These are phyloP conservation scores for Stachybotrys echinatus DNA, from an alignment of 2,329 filamentous ascomycete genomes.

Conservation along the genomic window DNA sequence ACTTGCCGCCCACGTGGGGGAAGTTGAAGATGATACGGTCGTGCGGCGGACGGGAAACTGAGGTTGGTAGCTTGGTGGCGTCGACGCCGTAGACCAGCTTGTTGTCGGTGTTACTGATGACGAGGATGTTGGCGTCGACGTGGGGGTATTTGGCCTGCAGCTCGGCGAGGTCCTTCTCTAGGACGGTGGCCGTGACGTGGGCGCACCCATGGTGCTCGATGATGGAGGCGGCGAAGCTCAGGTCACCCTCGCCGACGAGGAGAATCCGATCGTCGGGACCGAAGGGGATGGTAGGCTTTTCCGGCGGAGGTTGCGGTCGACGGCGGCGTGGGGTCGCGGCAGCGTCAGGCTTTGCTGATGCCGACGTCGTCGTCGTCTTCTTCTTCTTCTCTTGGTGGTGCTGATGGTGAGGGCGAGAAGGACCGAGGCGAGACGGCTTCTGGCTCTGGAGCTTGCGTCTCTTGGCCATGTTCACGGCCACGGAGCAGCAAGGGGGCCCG, in stretches of 20 bases:
- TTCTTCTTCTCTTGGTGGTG: slow-evolving; percentile 2
- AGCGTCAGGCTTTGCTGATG: not conserved
- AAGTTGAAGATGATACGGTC: slow-evolving; percentile 93
- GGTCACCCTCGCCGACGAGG: slow-evolving; percentile 74
- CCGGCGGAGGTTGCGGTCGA: slow-evolving; percentile 16
- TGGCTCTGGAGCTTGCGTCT: slow-evolving; percentile 36
- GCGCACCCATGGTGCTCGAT: slow-evolving; percentile 60
- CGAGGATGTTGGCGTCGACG: slow-evolving; percentile 51
- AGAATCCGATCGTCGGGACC: slow-evolving; percentile 61
- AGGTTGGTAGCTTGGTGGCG: slow-evolving; percentile 54
- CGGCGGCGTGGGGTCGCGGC: slow-evolving; percentile 7
- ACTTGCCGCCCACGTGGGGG: slow-evolving; percentile 88
- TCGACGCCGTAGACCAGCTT: slow-evolving; percentile 58
- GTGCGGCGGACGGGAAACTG: slow-evolving; percentile 44
- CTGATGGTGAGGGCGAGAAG: slow-evolving; percentile 2
- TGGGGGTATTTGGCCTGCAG: slow-evolving; percentile 73
- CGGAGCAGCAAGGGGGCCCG: not conserved
- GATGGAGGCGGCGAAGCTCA: slow-evolving; percentile 69
- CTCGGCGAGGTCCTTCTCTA: slow-evolving; percentile 51
- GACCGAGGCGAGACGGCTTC: slow-evolving; percentile 7
- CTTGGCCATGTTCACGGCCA: slow-evolving; percentile 25
- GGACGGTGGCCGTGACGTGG: slow-evolving; percentile 64
- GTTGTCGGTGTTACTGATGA: slow-evolving; percentile 32
- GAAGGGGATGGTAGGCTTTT: slow-evolving; percentile 60
- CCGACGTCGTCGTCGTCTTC: not conserved